Evolutionary conservation across 2,329 filamentous ascomycete species (phyloP), one percentile per base, ranked within the genome.

Genomic region (Cladobotryum protrusum): DNA sequence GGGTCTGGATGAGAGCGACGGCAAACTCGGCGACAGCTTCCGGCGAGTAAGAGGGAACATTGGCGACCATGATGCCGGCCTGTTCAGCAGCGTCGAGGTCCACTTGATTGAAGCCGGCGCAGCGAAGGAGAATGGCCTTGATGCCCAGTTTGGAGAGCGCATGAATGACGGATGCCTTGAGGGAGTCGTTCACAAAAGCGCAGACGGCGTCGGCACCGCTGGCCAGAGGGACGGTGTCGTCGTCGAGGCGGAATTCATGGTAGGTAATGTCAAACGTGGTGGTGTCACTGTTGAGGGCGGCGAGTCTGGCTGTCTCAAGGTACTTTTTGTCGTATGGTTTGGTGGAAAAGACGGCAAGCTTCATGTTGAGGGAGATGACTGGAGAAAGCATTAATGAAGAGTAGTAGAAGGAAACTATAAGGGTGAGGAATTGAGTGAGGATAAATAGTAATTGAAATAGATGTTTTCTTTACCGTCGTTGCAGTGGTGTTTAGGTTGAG

Each of bases 1-100:
- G 71, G 1, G 82, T 84, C 68, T 85, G 81, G 47, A 86, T 71
- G 52, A 86, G 71, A 2, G 82, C 80, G n/a, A 86, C 75, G 37
- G 81, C 77, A 59, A 85, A 86, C 70, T 87, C 83, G 56, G 83
- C 83, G 2, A 87, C 83, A 2, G 83, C 80, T 63, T 86, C 80
- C 52, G 83, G 83, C 7, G 81, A 83, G 67, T 87, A 87, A 3
- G 80, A 77, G 1, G 83, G 83, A 33, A 87, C 83, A 52, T 83
- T 81, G 57, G 81, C 81, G 41, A 86, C 81, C 59, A 79, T 78
- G 55, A 87, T 67, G 50, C 76, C 75, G 3, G 81, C 72, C 17
- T 64, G 60, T 57, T 74, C 69, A 48, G 83, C 83, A 1, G 72
- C 68, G 15, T 63, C 62, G 18, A 86, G 75, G 60, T 86, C 79